Evolutionary conservation across 2,329 filamentous ascomycete species (phyloP).

Genomic region (Beauveria pseudobassiana): DNA sequence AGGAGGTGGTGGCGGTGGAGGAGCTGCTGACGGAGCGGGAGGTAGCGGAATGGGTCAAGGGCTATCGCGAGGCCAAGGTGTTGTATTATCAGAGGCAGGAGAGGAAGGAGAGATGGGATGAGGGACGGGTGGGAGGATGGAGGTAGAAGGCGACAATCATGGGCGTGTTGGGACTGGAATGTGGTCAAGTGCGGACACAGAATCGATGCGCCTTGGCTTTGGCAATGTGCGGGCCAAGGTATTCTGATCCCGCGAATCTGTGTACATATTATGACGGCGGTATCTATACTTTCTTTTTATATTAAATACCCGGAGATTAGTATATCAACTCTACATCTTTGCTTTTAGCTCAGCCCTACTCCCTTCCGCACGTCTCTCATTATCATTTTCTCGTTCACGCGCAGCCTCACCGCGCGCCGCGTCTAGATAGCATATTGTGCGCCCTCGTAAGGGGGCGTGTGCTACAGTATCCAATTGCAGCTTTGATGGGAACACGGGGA

Average conservation of each 20-base stretch:
- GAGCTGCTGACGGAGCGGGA: slow-evolving; percentile 65
- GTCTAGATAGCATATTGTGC: not conserved
- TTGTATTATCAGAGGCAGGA: slow-evolving; percentile 75
- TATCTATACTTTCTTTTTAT: not conserved
- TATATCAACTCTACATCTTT: not conserved
- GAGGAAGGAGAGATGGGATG: slow-evolving; percentile 89
- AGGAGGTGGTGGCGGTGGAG: slow-evolving; percentile 18
- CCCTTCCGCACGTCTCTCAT: not conserved
- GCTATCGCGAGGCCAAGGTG: slow-evolving; percentile 73
- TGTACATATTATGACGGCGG: not conserved
- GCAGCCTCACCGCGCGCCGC: not conserved
- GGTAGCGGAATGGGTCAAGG: slow-evolving; percentile 73
- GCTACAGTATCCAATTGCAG: not conserved
- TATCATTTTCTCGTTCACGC: not conserved
- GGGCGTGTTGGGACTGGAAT: not conserved
- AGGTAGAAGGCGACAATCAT: slow-evolving; percentile 43
- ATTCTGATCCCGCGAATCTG: not conserved
- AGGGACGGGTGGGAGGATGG: slow-evolving; percentile 92
- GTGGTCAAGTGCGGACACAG: not conserved
- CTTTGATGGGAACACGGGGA: not conserved
- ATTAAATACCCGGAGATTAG: not conserved
- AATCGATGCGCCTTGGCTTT: not conserved
- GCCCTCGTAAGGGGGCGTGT: not conserved
- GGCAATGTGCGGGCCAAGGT: not conserved
- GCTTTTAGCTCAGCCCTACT: not conserved